Evolutionary conservation across 179 eudicot species (phyloP).

Genomic region (Drosera spatulata): DNA sequence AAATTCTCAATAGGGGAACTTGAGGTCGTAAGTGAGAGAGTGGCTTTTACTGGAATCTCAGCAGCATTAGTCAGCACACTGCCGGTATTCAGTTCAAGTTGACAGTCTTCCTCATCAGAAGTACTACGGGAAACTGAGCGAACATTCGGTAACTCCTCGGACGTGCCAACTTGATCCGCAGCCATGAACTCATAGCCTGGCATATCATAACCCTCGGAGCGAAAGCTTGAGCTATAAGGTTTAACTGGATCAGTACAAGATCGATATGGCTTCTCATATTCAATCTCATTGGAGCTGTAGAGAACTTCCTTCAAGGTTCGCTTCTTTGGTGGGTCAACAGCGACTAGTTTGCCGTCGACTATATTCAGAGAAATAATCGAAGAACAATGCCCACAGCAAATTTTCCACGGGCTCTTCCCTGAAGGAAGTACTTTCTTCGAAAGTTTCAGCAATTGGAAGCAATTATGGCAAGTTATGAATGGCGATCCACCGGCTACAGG

Average conservation of each 20-base stretch:
- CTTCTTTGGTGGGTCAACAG: constrained; percentile 23
- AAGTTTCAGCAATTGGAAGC: constrained; percentile 65
- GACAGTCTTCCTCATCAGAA: constrained; percentile 47
- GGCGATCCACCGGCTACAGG: constrained; percentile 89
- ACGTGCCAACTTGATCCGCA: constrained; percentile 47
- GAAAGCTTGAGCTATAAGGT: constrained; percentile 36
- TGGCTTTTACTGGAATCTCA: constrained; percentile 24
- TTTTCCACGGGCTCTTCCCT: constrained; percentile 39
- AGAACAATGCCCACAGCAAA: constrained; percentile 75
- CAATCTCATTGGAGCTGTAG: constrained; percentile 15
- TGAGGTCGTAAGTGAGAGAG: constrained; percentile 31
- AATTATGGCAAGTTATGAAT: constrained; percentile 58
- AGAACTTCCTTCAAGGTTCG: constrained; percentile 11
- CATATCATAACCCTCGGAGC: constrained; percentile 72
- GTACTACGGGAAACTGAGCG: constrained; percentile 44
- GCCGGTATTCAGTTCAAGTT: constrained; percentile 18
- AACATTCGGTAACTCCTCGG: constrained; percentile 32
- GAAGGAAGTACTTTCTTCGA: constrained; percentile 34
- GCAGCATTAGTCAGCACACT: constrained; percentile 18
- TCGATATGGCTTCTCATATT: constrained; percentile 10
- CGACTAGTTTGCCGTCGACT: constrained; percentile 47
- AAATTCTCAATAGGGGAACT: constrained; percentile 73
- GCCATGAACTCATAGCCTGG: constrained; percentile 65
- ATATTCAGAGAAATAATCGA: constrained; percentile 34
- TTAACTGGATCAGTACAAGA: constrained; percentile 15